phyloP scores from a whole-genome alignment of 2,329 filamentous ascomycete genomes.

The Xylariales sp. region DNA sequence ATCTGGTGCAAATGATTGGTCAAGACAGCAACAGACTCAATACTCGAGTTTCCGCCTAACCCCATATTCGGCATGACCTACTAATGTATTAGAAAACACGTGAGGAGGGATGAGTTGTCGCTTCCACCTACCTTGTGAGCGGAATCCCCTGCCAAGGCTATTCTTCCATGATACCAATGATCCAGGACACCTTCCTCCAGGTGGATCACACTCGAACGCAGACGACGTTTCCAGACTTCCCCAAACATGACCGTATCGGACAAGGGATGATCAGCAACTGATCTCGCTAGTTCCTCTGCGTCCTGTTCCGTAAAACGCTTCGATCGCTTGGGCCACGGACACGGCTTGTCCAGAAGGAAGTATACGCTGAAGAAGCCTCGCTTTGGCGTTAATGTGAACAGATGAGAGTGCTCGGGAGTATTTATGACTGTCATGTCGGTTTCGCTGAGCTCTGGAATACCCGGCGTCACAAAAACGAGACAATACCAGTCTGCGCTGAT shows the following conservation, averaged over 20 bases:
- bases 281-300: slow-evolving; percentile 17
- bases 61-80: slow-evolving; percentile 3
- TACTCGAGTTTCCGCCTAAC: slow-evolving; percentile 6
- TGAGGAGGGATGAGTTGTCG: neutral
- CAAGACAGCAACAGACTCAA: slow-evolving; percentile 3
- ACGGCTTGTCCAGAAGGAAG: slow-evolving; percentile 8
- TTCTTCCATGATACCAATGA: slow-evolving; percentile 29
- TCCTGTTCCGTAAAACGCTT: slow-evolving; percentile 12
- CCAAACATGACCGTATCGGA: slow-evolving; percentile 21
- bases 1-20: neutral
- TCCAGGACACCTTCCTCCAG: slow-evolving; percentile 30
- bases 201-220: slow-evolving; percentile 19
- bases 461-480: too few relatives aligned
- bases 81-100: neutral
- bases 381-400: slow-evolving; percentile 7
- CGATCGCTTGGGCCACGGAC: slow-evolving; percentile 3
- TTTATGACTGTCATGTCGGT: slow-evolving; percentile 6
- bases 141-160: slow-evolving; percentile 31
- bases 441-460: too few relatives aligned
- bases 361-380: slow-evolving; percentile 11
- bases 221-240: slow-evolving; percentile 21
- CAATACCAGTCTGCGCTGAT: neutral
- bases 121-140: slow-evolving; percentile 27
- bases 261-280: slow-evolving; percentile 18
- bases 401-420: slow-evolving; percentile 7